phyloP scores from a whole-genome alignment of 768 basidiomycete genomes.

The Boletus subcaerulescens region DNA sequence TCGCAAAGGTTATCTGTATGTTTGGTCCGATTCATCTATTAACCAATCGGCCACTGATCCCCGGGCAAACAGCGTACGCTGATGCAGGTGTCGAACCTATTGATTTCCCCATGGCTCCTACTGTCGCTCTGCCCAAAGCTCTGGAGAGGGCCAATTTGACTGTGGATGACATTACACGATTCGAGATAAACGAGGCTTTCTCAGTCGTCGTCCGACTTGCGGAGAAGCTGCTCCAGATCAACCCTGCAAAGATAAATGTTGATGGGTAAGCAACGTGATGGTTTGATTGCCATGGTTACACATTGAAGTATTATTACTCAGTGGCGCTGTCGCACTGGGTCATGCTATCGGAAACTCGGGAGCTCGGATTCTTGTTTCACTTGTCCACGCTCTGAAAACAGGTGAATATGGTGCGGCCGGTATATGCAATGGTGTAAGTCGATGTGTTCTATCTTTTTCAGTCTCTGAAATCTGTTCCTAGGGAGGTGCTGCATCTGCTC shows the following conservation, averaged over 20 bases:
- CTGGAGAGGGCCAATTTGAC: slow-evolving; percentile 83
- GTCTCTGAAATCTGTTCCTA: slow-evolving; percentile 33
- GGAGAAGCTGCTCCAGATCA: slow-evolving; percentile 82
- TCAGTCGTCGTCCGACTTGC: slow-evolving; percentile 89
- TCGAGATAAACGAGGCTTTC: slow-evolving; percentile 98
- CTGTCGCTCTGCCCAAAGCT: slow-evolving; percentile 85
- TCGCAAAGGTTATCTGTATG: slow-evolving; percentile 94
- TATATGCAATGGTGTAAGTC: slow-evolving; percentile 92
- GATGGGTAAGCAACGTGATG: slow-evolving; percentile 58
- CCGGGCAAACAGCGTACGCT: slow-evolving; percentile 69
- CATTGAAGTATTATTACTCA: slow-evolving; percentile 32
- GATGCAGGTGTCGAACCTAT: slow-evolving; percentile 96
- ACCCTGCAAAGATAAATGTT: slow-evolving; percentile 86
- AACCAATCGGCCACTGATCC: slow-evolving; percentile 2
- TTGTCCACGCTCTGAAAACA: slow-evolving; percentile 85
- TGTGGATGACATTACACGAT: slow-evolving; percentile 80
- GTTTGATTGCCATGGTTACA: slow-evolving; percentile 1
- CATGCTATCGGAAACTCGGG: slow-evolving; percentile 97
- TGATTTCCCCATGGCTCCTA: slow-evolving; percentile 95
- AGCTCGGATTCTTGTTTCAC: slow-evolving; percentile 88
- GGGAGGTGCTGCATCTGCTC: slow-evolving; percentile 91
- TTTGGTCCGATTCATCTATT: slow-evolving; percentile 10
- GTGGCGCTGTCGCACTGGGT: slow-evolving; percentile 94
- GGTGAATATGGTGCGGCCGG: slow-evolving; percentile 95
- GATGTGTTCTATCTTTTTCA: neutral